Evolutionary conservation across 768 basidiomycete species (phyloP), one percentile per base, ranked within the genome.

Genomic region (Trametes punicea): DNA sequence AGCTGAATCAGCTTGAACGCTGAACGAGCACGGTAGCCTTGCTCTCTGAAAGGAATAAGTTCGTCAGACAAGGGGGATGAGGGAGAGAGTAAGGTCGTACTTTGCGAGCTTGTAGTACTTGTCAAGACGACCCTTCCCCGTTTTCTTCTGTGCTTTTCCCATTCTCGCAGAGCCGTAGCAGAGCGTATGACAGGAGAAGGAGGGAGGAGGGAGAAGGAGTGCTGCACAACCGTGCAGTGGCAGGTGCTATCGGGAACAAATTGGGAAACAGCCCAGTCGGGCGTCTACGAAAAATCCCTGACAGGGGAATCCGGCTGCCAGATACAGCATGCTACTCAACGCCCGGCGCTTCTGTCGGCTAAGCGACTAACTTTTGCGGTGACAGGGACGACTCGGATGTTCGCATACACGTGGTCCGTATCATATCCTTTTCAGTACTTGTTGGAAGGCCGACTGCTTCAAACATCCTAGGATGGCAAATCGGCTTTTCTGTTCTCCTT

Each of bases 1-100:
- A 99, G 76, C 72, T 99, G 97, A 56, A 99, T 93, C 56, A 99
- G 82, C 74, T 99, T 99, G 86, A 96, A 96, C 2, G 97, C 97
- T 15, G 97, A 99, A 79, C 97, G 97, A 64, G 97, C 97, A 60
- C 97, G 90, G 71, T 95, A 99, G 59, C 97, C 97, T 77, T 99
- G 97, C 76, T 98, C 96, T 73, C 95, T 98, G 69, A 9, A 49
- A 46, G 33, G 7, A n/a, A 51, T 2, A 27, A 4, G 13, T 47
- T 58, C 27, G 41, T 44, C 25, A 38, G 34, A 16, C 15, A n/a
- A 1, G 20, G 33, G 46, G 42, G 55, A 48, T 58, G 30, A 55
- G 59, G 25, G 61, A 20, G 21, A 57, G 34, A 26, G 29, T 11
- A 59, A 34, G 46, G 33, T 51, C 57, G 20, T 65, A 92, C 90